Evolutionary conservation across 2,329 filamentous ascomycete species (phyloP).

Genomic region (Fusarium equiseti): DNA sequence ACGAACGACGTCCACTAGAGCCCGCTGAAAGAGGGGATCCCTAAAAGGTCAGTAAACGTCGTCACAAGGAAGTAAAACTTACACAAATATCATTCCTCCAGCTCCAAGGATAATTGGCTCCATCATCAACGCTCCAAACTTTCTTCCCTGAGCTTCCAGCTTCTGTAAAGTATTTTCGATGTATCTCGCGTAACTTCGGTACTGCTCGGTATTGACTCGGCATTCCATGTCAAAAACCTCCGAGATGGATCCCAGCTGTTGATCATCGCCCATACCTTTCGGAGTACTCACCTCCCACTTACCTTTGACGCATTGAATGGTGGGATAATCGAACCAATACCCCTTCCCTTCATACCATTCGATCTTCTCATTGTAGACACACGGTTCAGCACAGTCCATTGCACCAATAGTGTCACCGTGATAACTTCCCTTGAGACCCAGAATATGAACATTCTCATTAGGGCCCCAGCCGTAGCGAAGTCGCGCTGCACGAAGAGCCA

Average conservation of each 20-base stretch:
- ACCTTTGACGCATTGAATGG: conserved; percentile 74
- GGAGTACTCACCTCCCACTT: conserved; percentile 74
- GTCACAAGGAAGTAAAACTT: conserved; percentile 50
- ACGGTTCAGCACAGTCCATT: conserved; percentile 87
- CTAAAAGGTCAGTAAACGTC: conserved; percentile 54
- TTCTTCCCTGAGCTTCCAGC: conserved; percentile 68
- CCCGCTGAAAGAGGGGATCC: conserved; percentile 84
- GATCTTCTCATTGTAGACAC: conserved; percentile 82
- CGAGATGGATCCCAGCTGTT: conserved; percentile 61
- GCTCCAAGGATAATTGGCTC: conserved; percentile 86
- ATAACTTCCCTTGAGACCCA: conserved; percentile 84
- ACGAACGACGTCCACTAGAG: conserved; percentile 76
- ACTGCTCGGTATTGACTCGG: conserved; percentile 60
- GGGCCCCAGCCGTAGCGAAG: conserved; percentile 75
- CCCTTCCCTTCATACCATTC: conserved; percentile 88
- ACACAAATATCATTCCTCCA: conserved; percentile 86
- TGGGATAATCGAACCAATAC: conserved; percentile 84
- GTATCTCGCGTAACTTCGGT: conserved; percentile 68
- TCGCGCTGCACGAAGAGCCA: conserved; percentile 79
- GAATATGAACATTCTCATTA: conserved; percentile 70
- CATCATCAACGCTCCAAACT: conserved; percentile 82
- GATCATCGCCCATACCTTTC: conserved; percentile 55
- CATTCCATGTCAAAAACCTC: conserved; percentile 70
- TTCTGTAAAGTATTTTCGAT: conserved; percentile 67
- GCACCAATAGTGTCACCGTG: conserved; percentile 90